Evolutionary conservation across 805 yeast species (phyloP), one percentile per base, ranked within the genome.

Genomic region (Saccharomycopsis sp.): DNA sequence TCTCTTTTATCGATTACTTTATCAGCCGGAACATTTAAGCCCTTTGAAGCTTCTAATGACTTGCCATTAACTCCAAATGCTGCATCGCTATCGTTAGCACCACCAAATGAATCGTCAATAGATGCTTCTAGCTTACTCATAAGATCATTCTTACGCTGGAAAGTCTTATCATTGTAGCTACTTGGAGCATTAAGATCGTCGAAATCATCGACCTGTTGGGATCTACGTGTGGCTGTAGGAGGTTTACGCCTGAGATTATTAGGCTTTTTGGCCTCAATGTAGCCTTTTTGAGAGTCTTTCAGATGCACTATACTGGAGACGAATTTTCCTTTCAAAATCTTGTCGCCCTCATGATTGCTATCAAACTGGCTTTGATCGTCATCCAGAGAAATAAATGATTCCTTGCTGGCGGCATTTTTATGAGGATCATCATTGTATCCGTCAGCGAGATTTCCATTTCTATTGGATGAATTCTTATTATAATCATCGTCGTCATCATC

Each of bases 111-210:
- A 42, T 61, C 62, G 29, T 61, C 63, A 53, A 61, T 61, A 7
- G 63, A 58, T 15, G 61, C 59, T 47, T 61, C 62, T 24, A 61
- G 54, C 35, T 56, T 58, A 1, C 59, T 60, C 63, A 60, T 60
- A 34, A 60, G 58, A n/a, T 58, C 55, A 41, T 51, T 56, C 34
- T 55, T 58, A 12, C 49, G 49, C 12, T 44, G 19, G 12, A 44
- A 44, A 44, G 12, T 19, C 22, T 44, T 44, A n/a, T 44, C 49
- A 19, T 44, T 44, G 22, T 44, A 44, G 22, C 19, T 19, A 17
- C 22, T 44, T 17, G 49, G 22, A 8, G 20, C 49, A 44, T 44
- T 44, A 44, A 44, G 49, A 44, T 44, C 49, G 22, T 44, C 49
- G 20, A 5, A 7, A 44, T 17, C 22, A 44, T 44, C 12, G 49